These are phyloP conservation scores for Penicillium glabrum DNA, from an alignment of 2,329 filamentous ascomycete species.

Conservation along the genomic window DNA sequence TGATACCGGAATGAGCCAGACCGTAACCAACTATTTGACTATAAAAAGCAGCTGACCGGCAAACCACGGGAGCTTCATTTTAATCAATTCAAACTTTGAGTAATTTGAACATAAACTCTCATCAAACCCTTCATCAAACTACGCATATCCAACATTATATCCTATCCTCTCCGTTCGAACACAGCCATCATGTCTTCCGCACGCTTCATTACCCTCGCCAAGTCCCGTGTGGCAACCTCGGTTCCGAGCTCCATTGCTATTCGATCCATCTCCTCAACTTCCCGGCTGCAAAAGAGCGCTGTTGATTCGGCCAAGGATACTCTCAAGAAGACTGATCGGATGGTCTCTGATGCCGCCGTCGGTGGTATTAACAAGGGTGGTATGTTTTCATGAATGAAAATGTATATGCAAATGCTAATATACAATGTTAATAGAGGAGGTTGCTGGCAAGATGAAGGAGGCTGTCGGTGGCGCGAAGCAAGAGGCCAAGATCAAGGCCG, in stretches of 20 bases:
- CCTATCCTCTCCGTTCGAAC: neutral
- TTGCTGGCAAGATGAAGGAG: constrained; percentile 46
- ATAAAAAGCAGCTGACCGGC: constrained; percentile 1
- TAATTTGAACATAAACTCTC: neutral
- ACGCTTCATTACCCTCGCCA: constrained; percentile 30
- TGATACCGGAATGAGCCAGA: constrained; percentile 6
- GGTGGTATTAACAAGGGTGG: constrained; percentile 64
- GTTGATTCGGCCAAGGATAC: constrained; percentile 59
- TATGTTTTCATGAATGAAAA: constrained; percentile 39
- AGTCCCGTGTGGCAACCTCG: constrained; percentile 16
- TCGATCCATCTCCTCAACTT: constrained; percentile 54
- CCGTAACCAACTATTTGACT: constrained; percentile 8
- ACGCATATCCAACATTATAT: neutral
- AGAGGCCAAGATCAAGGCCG: constrained; percentile 45
- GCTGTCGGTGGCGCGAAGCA: constrained; percentile 42
- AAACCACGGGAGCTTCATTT: neutral
- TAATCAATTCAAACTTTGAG: neutral
- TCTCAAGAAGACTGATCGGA: constrained; percentile 57
- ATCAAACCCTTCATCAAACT: neutral
- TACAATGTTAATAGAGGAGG: constrained; percentile 46
- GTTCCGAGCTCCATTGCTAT: constrained; percentile 17
- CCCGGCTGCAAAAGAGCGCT: constrained; percentile 50
- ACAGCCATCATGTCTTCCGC: constrained; percentile 22
- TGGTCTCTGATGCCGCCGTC: constrained; percentile 56
- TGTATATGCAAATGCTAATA: neutral